Conservation (phyloP, 2,329 filamentous ascomycete species). For the Fusarium sulawesiense region DNA sequence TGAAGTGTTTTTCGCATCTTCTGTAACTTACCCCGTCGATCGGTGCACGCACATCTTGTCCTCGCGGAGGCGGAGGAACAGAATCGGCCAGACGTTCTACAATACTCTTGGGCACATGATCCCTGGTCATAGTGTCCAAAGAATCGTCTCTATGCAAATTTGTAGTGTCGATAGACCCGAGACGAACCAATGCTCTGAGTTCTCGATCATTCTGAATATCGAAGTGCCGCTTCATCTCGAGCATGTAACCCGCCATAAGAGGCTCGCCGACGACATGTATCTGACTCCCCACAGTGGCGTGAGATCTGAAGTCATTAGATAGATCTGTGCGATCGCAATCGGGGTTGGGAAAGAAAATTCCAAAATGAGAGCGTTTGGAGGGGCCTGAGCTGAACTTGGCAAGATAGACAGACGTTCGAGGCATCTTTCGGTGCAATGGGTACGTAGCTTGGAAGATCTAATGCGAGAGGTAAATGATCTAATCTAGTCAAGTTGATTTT, state of each 20-base stretch:
- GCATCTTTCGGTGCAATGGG: not conserved
- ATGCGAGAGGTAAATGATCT: no score
- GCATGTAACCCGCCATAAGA: not conserved
- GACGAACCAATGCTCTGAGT: not conserved
- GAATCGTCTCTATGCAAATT: not conserved
- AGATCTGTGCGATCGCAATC: not conserved
- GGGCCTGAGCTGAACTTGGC: not conserved
- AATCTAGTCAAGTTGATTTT: rapidly evolving
- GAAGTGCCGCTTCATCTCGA: not conserved
- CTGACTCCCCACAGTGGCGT: not conserved
- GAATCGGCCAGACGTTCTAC: not conserved
- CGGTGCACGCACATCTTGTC: not conserved
- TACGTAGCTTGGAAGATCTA: rapidly evolving
- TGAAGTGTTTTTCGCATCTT: not conserved
- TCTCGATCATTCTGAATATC: not conserved
- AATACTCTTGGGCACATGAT: not conserved
- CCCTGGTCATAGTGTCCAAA: not conserved
- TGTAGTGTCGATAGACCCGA: not conserved
- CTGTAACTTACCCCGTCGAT: not conserved
- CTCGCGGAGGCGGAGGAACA: not conserved
- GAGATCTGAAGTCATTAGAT: not conserved
- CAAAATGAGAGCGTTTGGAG: not conserved
- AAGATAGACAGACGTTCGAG: not conserved
- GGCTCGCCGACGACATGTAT: not conserved
- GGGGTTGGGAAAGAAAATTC: not conserved